Conservation (phyloP, 2,329 filamentous ascomycete species). For the Fusarium haematococcum region DNA sequence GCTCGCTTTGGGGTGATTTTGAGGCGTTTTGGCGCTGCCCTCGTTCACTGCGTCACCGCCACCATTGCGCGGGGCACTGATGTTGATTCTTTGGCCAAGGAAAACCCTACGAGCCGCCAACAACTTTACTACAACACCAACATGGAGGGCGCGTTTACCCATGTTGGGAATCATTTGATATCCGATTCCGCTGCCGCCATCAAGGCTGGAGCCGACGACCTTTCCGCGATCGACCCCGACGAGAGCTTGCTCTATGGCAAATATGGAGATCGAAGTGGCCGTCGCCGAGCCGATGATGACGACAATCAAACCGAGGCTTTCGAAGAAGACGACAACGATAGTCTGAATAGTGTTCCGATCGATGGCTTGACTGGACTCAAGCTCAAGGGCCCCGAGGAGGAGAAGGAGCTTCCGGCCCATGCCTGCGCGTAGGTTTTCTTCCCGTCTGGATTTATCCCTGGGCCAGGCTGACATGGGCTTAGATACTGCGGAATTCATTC, state of each 20-base stretch:
- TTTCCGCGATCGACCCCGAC: conserved; percentile 78
- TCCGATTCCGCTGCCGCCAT: conserved; percentile 88
- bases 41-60: conserved; percentile 30
- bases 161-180: conserved; percentile 87
- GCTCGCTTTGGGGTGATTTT: conserved; percentile 10
- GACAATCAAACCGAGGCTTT: conserved; percentile 88
- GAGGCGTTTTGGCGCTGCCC: conserved; percentile 8
- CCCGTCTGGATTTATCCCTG: conserved; percentile 5
- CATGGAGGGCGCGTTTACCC: conserved; percentile 91
- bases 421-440: conserved; percentile 85
- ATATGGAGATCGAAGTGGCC: conserved; percentile 69
- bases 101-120: conserved; percentile 44
- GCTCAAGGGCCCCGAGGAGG: conserved; percentile 74
- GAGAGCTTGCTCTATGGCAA: conserved; percentile 84
- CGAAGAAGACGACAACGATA: conserved; percentile 84
- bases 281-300: conserved; percentile 85
- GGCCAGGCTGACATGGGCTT: conserved; percentile 43
- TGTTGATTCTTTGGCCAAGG: conserved; percentile 38
- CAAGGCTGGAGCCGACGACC: conserved; percentile 84
- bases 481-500: conserved; percentile 99
- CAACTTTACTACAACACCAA: conserved; percentile 44
- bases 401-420: conserved; percentile 91
- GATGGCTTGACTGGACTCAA: conserved; percentile 77
- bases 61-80: conserved; percentile 41
- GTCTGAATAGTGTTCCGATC: conserved; percentile 82